phyloP scores from a whole-genome alignment of 768 basidiomycete species.

The Russula sp. region DNA sequence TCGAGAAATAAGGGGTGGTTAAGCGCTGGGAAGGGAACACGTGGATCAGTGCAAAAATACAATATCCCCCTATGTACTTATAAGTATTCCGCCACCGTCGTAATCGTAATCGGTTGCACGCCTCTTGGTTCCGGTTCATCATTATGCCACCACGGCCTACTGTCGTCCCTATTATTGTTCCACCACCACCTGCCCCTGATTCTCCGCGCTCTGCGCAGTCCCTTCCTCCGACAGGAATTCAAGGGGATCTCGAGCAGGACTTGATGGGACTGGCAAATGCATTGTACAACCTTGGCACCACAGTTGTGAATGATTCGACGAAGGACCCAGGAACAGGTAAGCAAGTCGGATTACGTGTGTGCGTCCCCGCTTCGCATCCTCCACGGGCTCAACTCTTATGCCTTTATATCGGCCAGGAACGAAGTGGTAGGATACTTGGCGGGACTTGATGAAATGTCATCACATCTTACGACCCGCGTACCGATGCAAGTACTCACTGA shows the following conservation, averaged over 20 bases:
- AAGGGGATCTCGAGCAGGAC: constrained; percentile 73
- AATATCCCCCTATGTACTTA: too few relatives aligned
- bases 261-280: constrained; percentile 69
- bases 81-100: too few relatives aligned
- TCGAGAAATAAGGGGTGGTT: too few relatives aligned
- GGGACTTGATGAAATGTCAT: constrained; percentile 61
- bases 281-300: constrained; percentile 74
- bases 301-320: constrained; percentile 75
- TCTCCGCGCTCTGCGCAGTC: constrained; percentile 69
- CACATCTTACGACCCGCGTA: constrained; percentile 53
- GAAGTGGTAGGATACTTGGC: constrained; percentile 64
- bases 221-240: constrained; percentile 56
- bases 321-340: constrained; percentile 63
- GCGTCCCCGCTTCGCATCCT: constrained; percentile 24
- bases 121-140: neutral
- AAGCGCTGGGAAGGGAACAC: too few relatives aligned
- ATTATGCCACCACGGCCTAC: constrained; percentile 16
- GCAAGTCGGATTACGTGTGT: constrained; percentile 74
- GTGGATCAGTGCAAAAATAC: too few relatives aligned
- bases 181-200: constrained; percentile 40
- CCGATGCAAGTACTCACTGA: constrained; percentile 71
- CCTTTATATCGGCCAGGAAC: constrained; percentile 41
- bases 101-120: neutral
- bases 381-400: neutral
- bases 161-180: constrained; percentile 5